These are phyloP conservation scores for Terfezia claveryi DNA, from an alignment of 495 filamentous ascomycete species.

Conservation along the genomic window DNA sequence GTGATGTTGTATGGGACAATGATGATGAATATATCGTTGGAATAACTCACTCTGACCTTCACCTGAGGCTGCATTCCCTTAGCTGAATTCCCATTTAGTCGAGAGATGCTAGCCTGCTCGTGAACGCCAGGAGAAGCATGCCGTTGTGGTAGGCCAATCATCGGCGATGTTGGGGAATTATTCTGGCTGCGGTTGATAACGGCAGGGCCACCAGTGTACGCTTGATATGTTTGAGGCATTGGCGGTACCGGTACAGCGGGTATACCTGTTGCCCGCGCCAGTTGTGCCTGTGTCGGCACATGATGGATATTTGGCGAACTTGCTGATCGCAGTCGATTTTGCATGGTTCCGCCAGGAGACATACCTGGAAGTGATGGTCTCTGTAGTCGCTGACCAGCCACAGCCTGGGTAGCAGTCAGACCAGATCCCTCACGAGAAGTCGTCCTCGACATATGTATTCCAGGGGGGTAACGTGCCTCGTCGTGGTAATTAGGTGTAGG, in stretches of 20 bases:
- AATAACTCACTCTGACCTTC: conserved; percentile 83
- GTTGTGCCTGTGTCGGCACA: conserved; percentile 13
- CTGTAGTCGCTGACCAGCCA: conserved; percentile 39
- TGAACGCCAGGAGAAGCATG: conserved; percentile 9
- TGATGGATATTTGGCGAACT: conserved; percentile 37
- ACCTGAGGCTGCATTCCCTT: conserved; percentile 33
- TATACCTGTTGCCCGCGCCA: conserved; percentile 21
- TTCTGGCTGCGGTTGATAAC: conserved; percentile 46
- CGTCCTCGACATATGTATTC: conserved; percentile 59
- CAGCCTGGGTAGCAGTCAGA: conserved; percentile 23
- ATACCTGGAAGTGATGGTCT: conserved; percentile 68
- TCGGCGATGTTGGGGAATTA: conserved; percentile 34
- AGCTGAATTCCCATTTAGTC: background rate
- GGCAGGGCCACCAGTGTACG: conserved; percentile 20
- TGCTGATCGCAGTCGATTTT: conserved; percentile 37
- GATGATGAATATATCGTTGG: conserved; percentile 62
- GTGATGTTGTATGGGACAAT: conserved; percentile 84
- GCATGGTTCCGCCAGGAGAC: conserved; percentile 29
- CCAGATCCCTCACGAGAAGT: conserved; percentile 45
- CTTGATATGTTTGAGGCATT: conserved; percentile 27
- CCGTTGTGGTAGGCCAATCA: conserved; percentile 6
- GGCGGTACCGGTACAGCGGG: conserved; percentile 44
- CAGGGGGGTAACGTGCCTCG: conserved; percentile 50
- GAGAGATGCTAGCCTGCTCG: conserved; percentile 7
- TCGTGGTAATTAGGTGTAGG: conserved; percentile 40